Percentiles rank a stretch among this genome's conserved stretches.
These are phyloP conservation scores for Apiotrichum gamsii DNA, from an alignment of 1,284 basidiomycete species.

Conservation along the genomic window DNA sequence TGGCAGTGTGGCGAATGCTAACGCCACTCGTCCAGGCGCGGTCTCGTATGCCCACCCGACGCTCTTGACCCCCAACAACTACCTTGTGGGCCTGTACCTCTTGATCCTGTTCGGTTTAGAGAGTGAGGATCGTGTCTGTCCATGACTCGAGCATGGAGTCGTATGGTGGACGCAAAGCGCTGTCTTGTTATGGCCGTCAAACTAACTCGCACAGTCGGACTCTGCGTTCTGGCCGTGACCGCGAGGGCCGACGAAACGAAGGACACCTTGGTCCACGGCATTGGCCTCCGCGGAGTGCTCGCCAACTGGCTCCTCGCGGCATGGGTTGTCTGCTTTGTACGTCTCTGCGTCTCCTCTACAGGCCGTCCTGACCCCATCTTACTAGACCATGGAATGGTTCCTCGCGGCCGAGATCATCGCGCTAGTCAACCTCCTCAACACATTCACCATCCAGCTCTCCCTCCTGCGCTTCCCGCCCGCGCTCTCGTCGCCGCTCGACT, in stretches of 20 bases:
- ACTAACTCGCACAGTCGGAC: no score
- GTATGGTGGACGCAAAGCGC: no score
- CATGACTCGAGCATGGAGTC: no score
- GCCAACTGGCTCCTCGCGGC: constrained; percentile 75
- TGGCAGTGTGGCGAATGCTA: no score
- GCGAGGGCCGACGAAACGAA: no score
- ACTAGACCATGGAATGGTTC: constrained; percentile 45
- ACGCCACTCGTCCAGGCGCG: constrained; percentile 46
- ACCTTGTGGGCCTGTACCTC: constrained; percentile 63
- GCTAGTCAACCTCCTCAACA: constrained; percentile 40
- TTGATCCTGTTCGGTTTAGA: constrained; percentile 45
- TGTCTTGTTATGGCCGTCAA: no score
- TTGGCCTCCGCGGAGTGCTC: constrained; percentile 68
- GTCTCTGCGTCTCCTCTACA: constrained; percentile 20
- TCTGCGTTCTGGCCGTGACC: no score
- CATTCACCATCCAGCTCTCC: constrained; percentile 45
- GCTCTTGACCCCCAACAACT: constrained; percentile 62
- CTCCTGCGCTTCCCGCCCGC: constrained; percentile 40
- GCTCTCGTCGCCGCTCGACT: constrained; percentile 48
- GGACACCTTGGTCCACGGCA: constrained; percentile 64
- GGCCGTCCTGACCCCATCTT: constrained; percentile 11
- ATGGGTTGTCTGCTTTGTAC: constrained; percentile 76
- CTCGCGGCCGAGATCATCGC: constrained; percentile 40
- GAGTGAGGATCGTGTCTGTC: no score
- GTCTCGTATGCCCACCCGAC: constrained; percentile 60